A percentile compares a stretch with the other conserved stretches of the same genome.
These are phyloP conservation scores for Fusarium musae DNA, from an alignment of 2,329 filamentous ascomycete genomes.

Conservation along the genomic window DNA sequence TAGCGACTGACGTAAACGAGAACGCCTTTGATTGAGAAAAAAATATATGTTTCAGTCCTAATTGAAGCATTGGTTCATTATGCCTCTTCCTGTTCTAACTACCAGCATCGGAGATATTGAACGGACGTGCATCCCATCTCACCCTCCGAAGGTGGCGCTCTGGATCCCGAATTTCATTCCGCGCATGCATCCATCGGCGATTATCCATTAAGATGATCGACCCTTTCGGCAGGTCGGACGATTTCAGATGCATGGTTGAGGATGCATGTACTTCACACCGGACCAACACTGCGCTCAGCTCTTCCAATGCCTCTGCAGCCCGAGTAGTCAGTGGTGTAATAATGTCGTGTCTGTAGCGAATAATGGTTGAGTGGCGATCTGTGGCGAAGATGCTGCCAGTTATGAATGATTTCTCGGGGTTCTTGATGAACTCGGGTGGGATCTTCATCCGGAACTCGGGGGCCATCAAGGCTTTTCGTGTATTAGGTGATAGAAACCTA, in stretches of 20 bases:
- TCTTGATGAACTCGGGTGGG: constrained; percentile 51
- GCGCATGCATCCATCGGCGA: constrained; percentile 50
- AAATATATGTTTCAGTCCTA: fast-evolving
- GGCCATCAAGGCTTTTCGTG: constrained; percentile 35
- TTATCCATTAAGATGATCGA: constrained; percentile 50
- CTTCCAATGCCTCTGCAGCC: constrained; percentile 38
- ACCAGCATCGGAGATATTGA: not conserved
- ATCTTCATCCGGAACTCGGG: constrained; percentile 49
- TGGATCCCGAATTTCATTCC: constrained; percentile 48
- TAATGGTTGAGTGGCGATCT: constrained; percentile 12
- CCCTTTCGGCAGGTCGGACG: constrained; percentile 43
- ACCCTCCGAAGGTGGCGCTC: constrained; percentile 50
- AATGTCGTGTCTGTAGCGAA: constrained; percentile 50
- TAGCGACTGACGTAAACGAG: too few relatives aligned
- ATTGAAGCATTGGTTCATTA: fast-evolving
- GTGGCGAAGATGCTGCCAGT: constrained; percentile 39
- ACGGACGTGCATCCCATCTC: constrained; percentile 49
- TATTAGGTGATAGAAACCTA: constrained; percentile 40
- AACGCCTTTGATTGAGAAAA: too few relatives aligned
- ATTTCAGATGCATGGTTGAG: constrained; percentile 41
- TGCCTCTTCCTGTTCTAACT: fast-evolving
- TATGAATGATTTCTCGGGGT: constrained; percentile 27
- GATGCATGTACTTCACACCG: constrained; percentile 12
- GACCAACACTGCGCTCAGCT: constrained; percentile 40
- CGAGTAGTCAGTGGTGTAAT: constrained; percentile 41